Conservation (phyloP, 2,329 filamentous ascomycete species). For the Fusarium lateritium region DNA sequence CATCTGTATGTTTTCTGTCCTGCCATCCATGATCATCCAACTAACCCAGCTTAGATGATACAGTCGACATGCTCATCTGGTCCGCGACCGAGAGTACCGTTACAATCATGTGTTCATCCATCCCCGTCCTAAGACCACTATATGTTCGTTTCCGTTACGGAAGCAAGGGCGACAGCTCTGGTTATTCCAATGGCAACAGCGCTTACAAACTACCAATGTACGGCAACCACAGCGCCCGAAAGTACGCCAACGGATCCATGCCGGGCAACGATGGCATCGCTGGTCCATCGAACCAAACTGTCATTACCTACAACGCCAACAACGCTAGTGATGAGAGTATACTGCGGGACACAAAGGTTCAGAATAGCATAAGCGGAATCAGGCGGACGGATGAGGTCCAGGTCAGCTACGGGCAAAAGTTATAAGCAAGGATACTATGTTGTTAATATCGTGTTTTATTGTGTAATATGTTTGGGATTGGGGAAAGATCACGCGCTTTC, state of each 20-base stretch:
- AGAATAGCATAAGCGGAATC: constrained; percentile 13
- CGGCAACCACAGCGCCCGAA: constrained; percentile 21
- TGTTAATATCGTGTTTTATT: neutral
- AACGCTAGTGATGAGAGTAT: constrained; percentile 39
- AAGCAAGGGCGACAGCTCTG: constrained; percentile 26
- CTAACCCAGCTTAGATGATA: constrained; percentile 13
- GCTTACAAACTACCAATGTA: constrained; percentile 32
- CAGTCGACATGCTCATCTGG: constrained; percentile 37
- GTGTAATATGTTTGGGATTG: neutral
- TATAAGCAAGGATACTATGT: neutral
- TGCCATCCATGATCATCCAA: fast-evolving
- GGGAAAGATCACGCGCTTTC: too few species aligned
- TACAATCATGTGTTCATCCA: constrained; percentile 36
- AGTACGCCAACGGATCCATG: constrained; percentile 10
- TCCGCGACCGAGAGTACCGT: constrained; percentile 36
- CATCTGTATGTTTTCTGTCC: constrained; percentile 27
- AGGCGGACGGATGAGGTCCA: constrained; percentile 29
- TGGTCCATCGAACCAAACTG: neutral
- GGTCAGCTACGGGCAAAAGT: constrained; percentile 11
- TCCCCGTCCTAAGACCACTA: constrained; percentile 27
- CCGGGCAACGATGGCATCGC: neutral
- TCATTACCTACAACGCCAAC: constrained; percentile 10
- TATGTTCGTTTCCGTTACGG: constrained; percentile 33
- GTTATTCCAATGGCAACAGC: neutral
- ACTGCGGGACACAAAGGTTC: constrained; percentile 15